These are phyloP conservation scores for Botrytis fabae DNA, from an alignment of 2,329 filamentous ascomycete genomes.

Conservation along the genomic window DNA sequence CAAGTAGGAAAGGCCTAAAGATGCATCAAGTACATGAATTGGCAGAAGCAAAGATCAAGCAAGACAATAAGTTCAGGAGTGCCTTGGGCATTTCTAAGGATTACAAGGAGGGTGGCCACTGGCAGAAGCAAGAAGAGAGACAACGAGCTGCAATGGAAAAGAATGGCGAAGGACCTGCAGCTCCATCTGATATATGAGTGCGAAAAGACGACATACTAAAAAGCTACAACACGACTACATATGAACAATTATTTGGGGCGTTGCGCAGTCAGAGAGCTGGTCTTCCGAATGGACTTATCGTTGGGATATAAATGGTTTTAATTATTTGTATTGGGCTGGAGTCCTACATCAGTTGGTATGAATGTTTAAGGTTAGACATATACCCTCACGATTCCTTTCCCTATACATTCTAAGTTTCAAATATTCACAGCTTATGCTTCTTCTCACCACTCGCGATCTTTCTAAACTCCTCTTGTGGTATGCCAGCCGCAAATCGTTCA, in stretches of 20 bases:
- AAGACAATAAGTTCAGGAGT: constrained; percentile 83
- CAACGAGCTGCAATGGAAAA: constrained; percentile 21
- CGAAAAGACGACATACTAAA: neutral
- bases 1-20: constrained; percentile 66
- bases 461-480: constrained; percentile 85
- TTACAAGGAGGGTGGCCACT: constrained; percentile 84
- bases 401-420: constrained; percentile 14
- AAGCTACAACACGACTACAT: neutral
- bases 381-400: constrained; percentile 7
- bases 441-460: constrained; percentile 86
- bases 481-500: constrained; percentile 63
- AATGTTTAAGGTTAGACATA: constrained; percentile 7
- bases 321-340: neutral
- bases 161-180: constrained; percentile 5
- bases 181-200: neutral
- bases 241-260: neutral
- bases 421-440: constrained; percentile 78
- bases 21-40: constrained; percentile 94
- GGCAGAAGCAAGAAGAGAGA: constrained; percentile 69
- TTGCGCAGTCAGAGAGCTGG: neutral
- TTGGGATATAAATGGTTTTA: neutral
- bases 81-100: constrained; percentile 85
- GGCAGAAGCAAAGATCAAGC: constrained; percentile 92
- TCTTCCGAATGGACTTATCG: neutral
- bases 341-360: neutral